These are phyloP conservation scores for Grigorovia transvaalensis DNA, from an alignment of 805 yeast species.

Conservation along the genomic window DNA sequence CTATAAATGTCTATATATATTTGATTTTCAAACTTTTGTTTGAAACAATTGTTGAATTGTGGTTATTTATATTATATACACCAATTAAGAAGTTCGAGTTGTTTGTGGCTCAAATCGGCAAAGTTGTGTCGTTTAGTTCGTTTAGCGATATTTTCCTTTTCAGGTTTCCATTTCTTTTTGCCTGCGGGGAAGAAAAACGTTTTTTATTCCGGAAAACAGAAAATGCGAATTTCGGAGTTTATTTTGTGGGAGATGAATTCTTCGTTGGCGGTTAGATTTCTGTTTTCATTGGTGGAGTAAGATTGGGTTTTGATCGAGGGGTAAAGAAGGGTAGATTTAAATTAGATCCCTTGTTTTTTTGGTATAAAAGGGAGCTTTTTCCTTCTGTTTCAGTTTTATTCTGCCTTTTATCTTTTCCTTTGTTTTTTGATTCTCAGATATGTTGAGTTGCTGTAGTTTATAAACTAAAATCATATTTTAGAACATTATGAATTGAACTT, in stretches of 20 bases:
- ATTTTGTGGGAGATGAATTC: not conserved
- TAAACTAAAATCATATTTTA: too few relatives aligned
- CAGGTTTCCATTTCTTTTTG: too few relatives aligned
- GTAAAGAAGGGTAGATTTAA: not conserved
- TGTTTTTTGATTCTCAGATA: not conserved
- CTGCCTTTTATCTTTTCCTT: not conserved
- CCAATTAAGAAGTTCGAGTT: not conserved
- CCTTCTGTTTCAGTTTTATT: not conserved
- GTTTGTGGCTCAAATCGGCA: not conserved
- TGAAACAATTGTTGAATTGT: not conserved
- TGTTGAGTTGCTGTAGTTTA: too few relatives aligned
- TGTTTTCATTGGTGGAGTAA: not conserved
- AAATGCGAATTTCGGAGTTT: not conserved
- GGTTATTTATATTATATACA: not conserved
- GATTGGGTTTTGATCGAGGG: not conserved
- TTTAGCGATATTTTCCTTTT: not conserved
- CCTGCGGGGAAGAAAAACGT: too few relatives aligned
- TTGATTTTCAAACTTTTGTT: not conserved
- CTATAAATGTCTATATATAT: too few relatives aligned
- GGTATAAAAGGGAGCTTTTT: not conserved
- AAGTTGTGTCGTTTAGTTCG: not conserved
- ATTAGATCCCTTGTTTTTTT: not conserved
- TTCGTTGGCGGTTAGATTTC: not conserved
- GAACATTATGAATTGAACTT: too few relatives aligned
- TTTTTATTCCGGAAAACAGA: not conserved